Evolutionary conservation across 225 moss, liverwort and hornwort genomes (phyloP).

Genomic region (Pleurozium schreberi): DNA sequence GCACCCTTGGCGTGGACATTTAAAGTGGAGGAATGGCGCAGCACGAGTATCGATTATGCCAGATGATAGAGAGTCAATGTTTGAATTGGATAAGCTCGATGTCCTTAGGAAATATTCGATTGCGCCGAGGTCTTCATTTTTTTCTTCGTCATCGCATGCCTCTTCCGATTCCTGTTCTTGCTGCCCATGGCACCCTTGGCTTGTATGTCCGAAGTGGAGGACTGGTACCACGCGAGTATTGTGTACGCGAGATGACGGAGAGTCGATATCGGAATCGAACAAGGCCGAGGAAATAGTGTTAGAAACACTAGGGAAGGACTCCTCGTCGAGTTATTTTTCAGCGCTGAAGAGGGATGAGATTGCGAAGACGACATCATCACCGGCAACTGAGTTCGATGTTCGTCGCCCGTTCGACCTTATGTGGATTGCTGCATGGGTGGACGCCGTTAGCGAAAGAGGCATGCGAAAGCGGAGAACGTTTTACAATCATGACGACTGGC

Average conservation of each 20-base stretch:
- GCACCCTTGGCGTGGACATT: not conserved
- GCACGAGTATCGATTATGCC: not conserved
- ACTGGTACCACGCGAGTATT: not conserved
- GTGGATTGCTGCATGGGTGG: slow-evolving; percentile 41
- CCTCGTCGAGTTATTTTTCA: slow-evolving; percentile 8
- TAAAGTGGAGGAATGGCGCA: not conserved
- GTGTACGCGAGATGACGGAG: slow-evolving; percentile 1
- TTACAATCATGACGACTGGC: slow-evolving; percentile 62
- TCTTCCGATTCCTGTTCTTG: not conserved
- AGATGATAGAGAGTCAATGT: not conserved
- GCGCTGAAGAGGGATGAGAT: not conserved
- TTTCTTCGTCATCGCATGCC: not conserved
- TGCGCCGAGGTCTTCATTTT: not conserved
- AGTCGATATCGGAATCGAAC: not conserved
- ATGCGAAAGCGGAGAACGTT: slow-evolving; percentile 57
- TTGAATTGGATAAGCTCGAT: not conserved
- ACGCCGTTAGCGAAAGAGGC: slow-evolving; percentile 40
- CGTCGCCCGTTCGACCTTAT: slow-evolving; percentile 6
- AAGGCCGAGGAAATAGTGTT: not conserved
- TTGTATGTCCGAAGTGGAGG: not conserved
- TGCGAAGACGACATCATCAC: not conserved
- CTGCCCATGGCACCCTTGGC: not conserved
- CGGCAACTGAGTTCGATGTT: not conserved
- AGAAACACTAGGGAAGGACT: not conserved
- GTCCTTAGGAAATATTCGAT: not conserved